Conservation (phyloP, 2,329 filamentous ascomycete species). For the Aspergillus phoenicis region DNA sequence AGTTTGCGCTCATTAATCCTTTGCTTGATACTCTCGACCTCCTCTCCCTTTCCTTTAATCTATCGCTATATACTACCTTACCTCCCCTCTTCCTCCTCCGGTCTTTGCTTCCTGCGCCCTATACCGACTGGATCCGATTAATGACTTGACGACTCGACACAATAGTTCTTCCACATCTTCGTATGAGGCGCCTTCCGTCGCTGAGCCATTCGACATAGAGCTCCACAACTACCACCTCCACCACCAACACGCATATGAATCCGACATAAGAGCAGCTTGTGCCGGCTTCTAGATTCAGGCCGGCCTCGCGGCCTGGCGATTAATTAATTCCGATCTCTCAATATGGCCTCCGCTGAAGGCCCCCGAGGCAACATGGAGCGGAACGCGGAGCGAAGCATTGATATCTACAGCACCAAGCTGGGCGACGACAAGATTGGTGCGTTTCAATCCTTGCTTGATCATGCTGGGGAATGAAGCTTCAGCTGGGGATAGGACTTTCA, state of each 20-base stretch:
- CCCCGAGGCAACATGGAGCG: slow-evolving; percentile 42
- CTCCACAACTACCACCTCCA: slow-evolving; percentile 24
- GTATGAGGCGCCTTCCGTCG: slow-evolving; percentile 30
- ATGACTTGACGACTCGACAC: slow-evolving; percentile 35
- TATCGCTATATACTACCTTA: slow-evolving; percentile 6
- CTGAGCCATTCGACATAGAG: slow-evolving; percentile 28
- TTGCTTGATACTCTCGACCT: slow-evolving; percentile 17
- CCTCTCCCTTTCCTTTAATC: slow-evolving; percentile 14
- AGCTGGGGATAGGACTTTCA: neutral
- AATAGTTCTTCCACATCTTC: slow-evolving; percentile 21
- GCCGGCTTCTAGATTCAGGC: slow-evolving; percentile 34
- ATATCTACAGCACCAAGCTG: slow-evolving; percentile 53
- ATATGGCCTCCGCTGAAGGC: slow-evolving; percentile 26
- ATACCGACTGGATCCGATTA: slow-evolving; percentile 22
- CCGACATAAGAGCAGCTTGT: slow-evolving; percentile 24
- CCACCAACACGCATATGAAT: slow-evolving; percentile 36
- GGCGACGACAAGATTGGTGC: slow-evolving; percentile 52
- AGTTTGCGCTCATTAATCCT: slow-evolving; percentile 34
- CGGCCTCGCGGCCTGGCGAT: slow-evolving; percentile 45
- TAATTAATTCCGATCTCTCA: slow-evolving; percentile 24
- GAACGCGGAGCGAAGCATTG: slow-evolving; percentile 51
- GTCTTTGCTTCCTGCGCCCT: slow-evolving; percentile 10
- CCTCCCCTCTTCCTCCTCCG: slow-evolving; percentile 20
- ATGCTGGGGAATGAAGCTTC: neutral
- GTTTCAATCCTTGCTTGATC: slow-evolving; percentile 16